Percentiles rank a stretch among this genome's conserved stretches.
phyloP scores from a whole-genome alignment of 2,329 filamentous ascomycete genomes.

The Stachybotrys echinatus region DNA sequence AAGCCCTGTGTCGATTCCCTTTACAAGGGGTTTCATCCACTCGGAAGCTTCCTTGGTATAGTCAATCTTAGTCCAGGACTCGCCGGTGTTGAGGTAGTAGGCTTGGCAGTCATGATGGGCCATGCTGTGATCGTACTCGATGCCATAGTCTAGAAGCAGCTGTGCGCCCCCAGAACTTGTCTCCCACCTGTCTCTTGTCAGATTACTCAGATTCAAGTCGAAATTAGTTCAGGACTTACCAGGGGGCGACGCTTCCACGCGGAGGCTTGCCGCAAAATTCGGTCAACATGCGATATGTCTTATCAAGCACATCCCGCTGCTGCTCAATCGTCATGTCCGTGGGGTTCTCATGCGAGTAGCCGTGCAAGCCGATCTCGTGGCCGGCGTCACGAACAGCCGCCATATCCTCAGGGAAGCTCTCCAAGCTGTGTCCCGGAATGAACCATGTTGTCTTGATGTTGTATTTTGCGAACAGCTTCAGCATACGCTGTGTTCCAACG shows the following conservation, averaged over 20 bases:
- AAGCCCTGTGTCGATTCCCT: slow-evolving; percentile 54
- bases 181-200: too few relatives aligned
- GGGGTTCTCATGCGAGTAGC: slow-evolving; percentile 72
- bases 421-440: slow-evolving; percentile 42
- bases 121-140: slow-evolving; percentile 67
- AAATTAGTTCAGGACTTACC: too few relatives aligned
- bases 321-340: slow-evolving; percentile 68
- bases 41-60: slow-evolving; percentile 34
- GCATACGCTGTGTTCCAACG: slow-evolving; percentile 56
- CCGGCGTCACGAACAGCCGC: slow-evolving; percentile 38
- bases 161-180: slow-evolving; percentile 62
- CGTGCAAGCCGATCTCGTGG: slow-evolving; percentile 55
- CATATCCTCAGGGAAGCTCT: slow-evolving; percentile 42
- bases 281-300: slow-evolving; percentile 66
- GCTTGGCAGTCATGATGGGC: slow-evolving; percentile 48
- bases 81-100: slow-evolving; percentile 59
- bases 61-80: slow-evolving; percentile 64
- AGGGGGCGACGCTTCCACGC: slow-evolving; percentile 67
- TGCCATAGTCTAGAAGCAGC: slow-evolving; percentile 59
- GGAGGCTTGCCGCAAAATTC: slow-evolving; percentile 67
- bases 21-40: slow-evolving; percentile 47
- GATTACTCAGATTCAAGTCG: too few relatives aligned
- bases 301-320: slow-evolving; percentile 69
- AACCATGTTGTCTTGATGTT: slow-evolving; percentile 61
- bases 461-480: slow-evolving; percentile 69